Percentiles rank a stretch among this genome's conserved stretches.
These are phyloP conservation scores for Candida pseudoviswanathii DNA, from an alignment of 1,139 yeast species.

Conservation along the genomic window DNA sequence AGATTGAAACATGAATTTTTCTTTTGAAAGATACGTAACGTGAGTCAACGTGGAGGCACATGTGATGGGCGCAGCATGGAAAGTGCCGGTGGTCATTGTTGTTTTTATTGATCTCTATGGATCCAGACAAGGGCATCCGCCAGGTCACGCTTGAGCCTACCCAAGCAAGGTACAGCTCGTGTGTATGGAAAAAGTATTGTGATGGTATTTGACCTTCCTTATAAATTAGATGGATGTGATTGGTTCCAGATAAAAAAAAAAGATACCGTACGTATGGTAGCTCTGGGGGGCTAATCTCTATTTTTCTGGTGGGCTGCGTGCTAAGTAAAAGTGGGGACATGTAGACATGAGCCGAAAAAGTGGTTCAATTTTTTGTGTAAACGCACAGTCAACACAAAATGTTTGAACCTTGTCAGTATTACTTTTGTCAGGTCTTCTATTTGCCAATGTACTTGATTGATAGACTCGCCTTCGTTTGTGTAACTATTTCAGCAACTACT, in stretches of 20 bases:
- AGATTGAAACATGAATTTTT: too few species aligned
- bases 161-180: too few species aligned
- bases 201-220: constrained; percentile 30
- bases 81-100: too few species aligned
- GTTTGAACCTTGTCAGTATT: not conserved
- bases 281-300: not conserved
- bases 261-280: not conserved
- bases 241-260: constrained; percentile 4
- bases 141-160: too few species aligned
- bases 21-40: too few species aligned
- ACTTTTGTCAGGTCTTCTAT: too few species aligned
- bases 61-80: not conserved
- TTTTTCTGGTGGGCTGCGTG: too few species aligned
- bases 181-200: constrained; percentile 29
- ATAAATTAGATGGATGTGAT: constrained; percentile 1
- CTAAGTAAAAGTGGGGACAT: not conserved
- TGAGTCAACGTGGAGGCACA: not conserved
- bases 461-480: too few species aligned
- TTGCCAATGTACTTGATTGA: too few species aligned
- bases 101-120: not conserved
- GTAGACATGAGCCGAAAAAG: not conserved
- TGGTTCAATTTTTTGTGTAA: not conserved
- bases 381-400: not conserved
- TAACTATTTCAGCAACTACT: too few species aligned
- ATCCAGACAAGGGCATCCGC: too few species aligned